Evolutionary conservation across 1,139 yeast species (phyloP), one percentile per base, ranked within the genome.

Genomic region (Meyerozyma guilliermondii): DNA sequence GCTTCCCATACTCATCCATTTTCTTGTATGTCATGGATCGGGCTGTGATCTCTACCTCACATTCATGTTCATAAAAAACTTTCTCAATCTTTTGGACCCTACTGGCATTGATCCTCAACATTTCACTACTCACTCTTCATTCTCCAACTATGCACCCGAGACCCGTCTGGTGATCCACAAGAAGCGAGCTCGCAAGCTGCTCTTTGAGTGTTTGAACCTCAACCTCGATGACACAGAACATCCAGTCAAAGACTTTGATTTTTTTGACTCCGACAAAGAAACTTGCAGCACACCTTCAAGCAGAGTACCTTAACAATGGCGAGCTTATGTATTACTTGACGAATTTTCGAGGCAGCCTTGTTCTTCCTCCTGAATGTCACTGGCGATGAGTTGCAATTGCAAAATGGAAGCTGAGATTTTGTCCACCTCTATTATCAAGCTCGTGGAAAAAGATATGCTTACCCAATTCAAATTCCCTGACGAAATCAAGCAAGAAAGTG

Each of bases 301-400:
- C 52, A 10, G 55, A 48, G n/a, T 65, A 56, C 45, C 55, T 70
- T 39, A 70, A 71, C 50, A 58, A 58, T 24, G 75, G 76, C 3
- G 77, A 71, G 45, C 47, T 65, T 29, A 60, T 58, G 43, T 71
- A 63, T 45, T 71, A 69, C 48, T 52, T 71, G 28, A 71, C 76
- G 9, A 71, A 71, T 47, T 66, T n/a, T 71, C 42, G 77, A 71
- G 43, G 77, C 77, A 1, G 64, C 68, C 16, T 53, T 71, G 18
- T 63, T 57, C 39, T 71, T 65, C 50, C 56, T 71, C 37, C 66
- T 68, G 46, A 69, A 63, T 40, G 64, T 69, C 9, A 66, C 73
- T 1, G 49, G 66, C 13, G 51, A 55, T 17, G 76, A 68, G 42
- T 51, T 71, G 24, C 45, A 46, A 10, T 51, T 55, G 0, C 50